These are phyloP conservation scores for Phlebiopsis flavidoalba DNA, from an alignment of 768 basidiomycete genomes.

Conservation along the genomic window DNA sequence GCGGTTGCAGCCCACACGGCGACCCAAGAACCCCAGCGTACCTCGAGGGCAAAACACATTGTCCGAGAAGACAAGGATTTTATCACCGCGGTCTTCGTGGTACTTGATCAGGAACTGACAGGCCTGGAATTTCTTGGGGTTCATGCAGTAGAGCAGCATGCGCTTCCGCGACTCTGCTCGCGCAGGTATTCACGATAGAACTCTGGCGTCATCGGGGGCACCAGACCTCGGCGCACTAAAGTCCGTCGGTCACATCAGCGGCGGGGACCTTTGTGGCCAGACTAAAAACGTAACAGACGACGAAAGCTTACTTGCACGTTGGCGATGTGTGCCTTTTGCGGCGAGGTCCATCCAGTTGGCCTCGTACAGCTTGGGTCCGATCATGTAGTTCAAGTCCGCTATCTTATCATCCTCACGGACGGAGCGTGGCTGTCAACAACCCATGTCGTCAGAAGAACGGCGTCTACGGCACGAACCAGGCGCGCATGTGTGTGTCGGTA, in stretches of 20 bases:
- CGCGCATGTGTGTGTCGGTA: background rate
- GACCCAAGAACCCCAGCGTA: conserved; percentile 27
- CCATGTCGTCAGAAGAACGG: background rate
- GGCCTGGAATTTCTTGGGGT: conserved; percentile 98
- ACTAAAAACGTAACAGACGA: background rate
- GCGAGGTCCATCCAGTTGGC: conserved; percentile 99
- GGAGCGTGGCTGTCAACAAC: conserved; percentile 69
- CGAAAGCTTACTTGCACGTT: conserved; percentile 84
- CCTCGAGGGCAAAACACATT: conserved; percentile 97
- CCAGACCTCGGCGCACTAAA: conserved; percentile 98
- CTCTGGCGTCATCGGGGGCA: conserved; percentile 99
- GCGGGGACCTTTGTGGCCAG: background rate
- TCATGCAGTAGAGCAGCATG: conserved; percentile 99
- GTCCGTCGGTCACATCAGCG: background rate
- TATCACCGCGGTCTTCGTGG: conserved; percentile 96
- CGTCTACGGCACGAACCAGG: background rate
- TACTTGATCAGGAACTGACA: conserved; percentile 99
- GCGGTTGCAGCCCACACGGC: background rate
- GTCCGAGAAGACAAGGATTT: conserved; percentile 99
- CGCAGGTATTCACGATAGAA: conserved; percentile 97
- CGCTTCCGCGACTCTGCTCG: conserved; percentile 88
- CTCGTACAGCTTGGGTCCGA: conserved; percentile 98
- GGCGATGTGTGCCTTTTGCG: conserved; percentile 97
- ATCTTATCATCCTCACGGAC: conserved; percentile 99
- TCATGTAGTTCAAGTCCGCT: conserved; percentile 97